Percentiles rank a stretch among this genome's conserved stretches.
Conservation (phyloP, 164 flowering plant genomes). For the Berberis vulgaris region DNA sequence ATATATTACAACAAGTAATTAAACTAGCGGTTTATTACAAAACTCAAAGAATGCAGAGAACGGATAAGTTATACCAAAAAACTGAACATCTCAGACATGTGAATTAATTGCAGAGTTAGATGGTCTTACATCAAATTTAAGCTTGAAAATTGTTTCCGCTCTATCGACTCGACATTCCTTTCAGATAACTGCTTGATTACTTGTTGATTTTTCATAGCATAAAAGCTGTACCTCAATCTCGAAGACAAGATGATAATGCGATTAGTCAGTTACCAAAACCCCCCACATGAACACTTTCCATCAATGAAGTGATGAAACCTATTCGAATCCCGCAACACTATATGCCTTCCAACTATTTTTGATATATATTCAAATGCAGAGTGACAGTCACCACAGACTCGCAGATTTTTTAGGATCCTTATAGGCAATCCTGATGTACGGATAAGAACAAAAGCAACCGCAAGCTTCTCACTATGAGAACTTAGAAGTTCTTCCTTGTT, state of each 20-base stretch:
- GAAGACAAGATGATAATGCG: background rate
- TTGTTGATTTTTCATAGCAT: too few species aligned
- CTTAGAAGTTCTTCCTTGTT: slow-evolving; percentile 74
- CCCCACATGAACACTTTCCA: slow-evolving; percentile 86
- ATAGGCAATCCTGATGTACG: slow-evolving; percentile 53
- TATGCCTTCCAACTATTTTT: slow-evolving; percentile 46
- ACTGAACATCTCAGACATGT: too few species aligned
- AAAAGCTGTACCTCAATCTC: too few species aligned
- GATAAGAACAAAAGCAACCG: slow-evolving; percentile 74
- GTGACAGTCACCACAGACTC: slow-evolving; percentile 90
- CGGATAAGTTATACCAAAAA: too few species aligned
- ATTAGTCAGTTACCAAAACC: slow-evolving; percentile 38
- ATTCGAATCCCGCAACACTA: slow-evolving; percentile 65
- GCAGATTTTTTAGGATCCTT: slow-evolving; percentile 83
- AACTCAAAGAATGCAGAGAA: too few species aligned
- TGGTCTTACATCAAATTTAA: too few species aligned
- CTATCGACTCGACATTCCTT: too few species aligned
- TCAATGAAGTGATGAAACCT: slow-evolving; percentile 80
- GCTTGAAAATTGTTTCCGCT: too few species aligned
- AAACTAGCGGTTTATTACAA: too few species aligned
- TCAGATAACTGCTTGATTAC: too few species aligned
- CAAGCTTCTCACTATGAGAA: slow-evolving; percentile 84
- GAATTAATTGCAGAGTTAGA: too few species aligned
- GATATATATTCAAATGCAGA: slow-evolving; percentile 65
- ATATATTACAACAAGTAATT: too few species aligned